Percentiles rank a stretch among this genome's conserved stretches.
These are phyloP conservation scores for Fusarium camptoceras DNA, from an alignment of 2,329 filamentous ascomycete genomes.

Conservation along the genomic window DNA sequence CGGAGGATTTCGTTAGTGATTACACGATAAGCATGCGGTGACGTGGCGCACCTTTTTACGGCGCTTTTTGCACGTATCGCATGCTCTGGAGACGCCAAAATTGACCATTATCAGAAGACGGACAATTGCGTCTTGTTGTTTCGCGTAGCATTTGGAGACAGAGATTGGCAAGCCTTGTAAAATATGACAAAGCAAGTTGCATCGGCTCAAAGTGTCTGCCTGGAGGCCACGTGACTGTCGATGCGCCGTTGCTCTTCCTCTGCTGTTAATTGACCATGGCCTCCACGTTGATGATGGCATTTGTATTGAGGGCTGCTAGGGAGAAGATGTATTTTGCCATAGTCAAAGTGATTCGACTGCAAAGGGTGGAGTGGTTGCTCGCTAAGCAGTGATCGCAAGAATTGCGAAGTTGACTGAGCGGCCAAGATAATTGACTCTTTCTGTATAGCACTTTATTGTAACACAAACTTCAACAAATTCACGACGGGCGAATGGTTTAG, in stretches of 20 bases:
- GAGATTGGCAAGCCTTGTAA: background rate
- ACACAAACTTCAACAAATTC: background rate
- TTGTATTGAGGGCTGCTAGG: too few species aligned
- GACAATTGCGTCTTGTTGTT: background rate
- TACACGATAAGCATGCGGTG: too few species aligned
- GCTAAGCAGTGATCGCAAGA: background rate
- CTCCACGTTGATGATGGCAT: background rate
- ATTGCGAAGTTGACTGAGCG: background rate
- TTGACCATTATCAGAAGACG: slow-evolving; percentile 1
- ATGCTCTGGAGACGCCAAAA: slow-evolving; percentile 11
- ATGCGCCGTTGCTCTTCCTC: background rate
- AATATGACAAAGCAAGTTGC: background rate
- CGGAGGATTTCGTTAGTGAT: background rate
- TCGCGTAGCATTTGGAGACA: background rate
- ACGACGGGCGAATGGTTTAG: slow-evolving; percentile 29
- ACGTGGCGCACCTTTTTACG: slow-evolving; percentile 5
- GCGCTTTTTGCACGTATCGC: slow-evolving; percentile 17
- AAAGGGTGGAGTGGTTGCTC: background rate
- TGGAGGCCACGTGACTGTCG: background rate
- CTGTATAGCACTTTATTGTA: too few species aligned
- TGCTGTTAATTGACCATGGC: background rate
- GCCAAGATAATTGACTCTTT: rapidly evolving
- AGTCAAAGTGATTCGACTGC: background rate
- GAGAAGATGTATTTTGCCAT: background rate
- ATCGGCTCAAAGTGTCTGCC: background rate